These are phyloP conservation scores for Lenzites betulinus DNA, from an alignment of 768 basidiomycete genomes.

Conservation along the genomic window DNA sequence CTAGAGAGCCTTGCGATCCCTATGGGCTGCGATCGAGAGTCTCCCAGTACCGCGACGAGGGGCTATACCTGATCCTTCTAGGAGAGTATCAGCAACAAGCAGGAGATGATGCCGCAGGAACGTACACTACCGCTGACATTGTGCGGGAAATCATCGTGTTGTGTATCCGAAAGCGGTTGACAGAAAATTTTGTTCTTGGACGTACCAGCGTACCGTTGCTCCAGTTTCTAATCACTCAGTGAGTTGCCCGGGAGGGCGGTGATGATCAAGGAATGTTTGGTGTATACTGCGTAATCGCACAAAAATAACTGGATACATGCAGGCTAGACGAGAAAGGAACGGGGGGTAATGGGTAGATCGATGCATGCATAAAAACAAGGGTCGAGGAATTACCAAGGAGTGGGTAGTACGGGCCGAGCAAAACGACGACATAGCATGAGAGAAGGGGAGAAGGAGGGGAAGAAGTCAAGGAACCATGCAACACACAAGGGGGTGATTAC, in stretches of 20 bases:
- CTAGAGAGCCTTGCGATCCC: too few species aligned
- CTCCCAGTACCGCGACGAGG: too few species aligned
- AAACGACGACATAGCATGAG: conserved; percentile 14
- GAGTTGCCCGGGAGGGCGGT: not conserved
- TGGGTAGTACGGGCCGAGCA: conserved; percentile 15
- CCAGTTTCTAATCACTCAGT: too few species aligned
- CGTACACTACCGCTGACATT: too few species aligned
- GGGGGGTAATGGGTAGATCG: conserved; percentile 7
- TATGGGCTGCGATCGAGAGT: too few species aligned
- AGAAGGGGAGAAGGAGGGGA: not conserved
- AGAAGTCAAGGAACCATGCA: conserved; percentile 3
- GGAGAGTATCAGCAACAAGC: too few species aligned
- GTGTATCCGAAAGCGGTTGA: too few species aligned
- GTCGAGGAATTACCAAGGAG: conserved; percentile 21
- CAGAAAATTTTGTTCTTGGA: too few species aligned
- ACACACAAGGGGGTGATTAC: conserved; percentile 6
- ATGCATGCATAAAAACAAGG: conserved; percentile 9
- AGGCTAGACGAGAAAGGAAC: conserved; percentile 3
- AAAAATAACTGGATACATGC: conserved; percentile 25
- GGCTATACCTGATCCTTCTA: too few species aligned
- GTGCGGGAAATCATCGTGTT: too few species aligned
- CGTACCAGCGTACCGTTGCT: too few species aligned
- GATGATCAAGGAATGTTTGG: conserved; percentile 6
- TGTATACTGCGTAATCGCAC: conserved; percentile 25
- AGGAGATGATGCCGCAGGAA: too few species aligned